Percentiles rank a stretch among this genome's conserved stretches.
phyloP scores from a whole-genome alignment of 371 early-diverging fungal genomes.

The Mucor plumbeus region DNA sequence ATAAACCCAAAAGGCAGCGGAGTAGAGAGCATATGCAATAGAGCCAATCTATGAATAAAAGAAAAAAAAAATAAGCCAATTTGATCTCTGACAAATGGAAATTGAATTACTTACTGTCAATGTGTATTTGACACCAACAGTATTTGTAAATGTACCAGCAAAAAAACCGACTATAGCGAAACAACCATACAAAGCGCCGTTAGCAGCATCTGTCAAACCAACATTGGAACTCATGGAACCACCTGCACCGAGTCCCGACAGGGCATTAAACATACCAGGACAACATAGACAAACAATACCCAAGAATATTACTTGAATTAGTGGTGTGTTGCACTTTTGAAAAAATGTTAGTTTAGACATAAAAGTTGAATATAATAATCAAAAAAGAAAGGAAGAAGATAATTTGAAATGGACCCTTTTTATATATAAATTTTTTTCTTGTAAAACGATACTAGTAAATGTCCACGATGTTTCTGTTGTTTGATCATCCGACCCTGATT shows the following conservation, averaged over 20 bases:
- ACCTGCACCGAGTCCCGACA: constrained; percentile 54
- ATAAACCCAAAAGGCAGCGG: constrained; percentile 60
- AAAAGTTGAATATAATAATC: not conserved
- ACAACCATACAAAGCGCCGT: constrained; percentile 69
- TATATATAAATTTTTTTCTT: not conserved
- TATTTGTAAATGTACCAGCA: constrained; percentile 66
- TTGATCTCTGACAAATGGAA: no score
- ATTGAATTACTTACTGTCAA: constrained; percentile 36
- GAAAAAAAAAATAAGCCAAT: not conserved
- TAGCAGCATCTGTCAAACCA: constrained; percentile 67
- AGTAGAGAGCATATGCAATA: constrained; percentile 63
- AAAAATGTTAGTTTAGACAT: constrained; percentile 8
- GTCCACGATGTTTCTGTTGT: not conserved
- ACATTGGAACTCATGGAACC: constrained; percentile 62
- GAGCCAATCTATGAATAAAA: constrained; percentile 38
- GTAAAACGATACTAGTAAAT: not conserved
- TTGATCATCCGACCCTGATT: not conserved
- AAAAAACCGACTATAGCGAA: constrained; percentile 75
- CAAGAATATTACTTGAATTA: constrained; percentile 71
- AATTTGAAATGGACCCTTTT: not conserved
- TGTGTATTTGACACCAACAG: constrained; percentile 57
- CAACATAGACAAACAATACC: constrained; percentile 80
- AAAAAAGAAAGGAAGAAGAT: not conserved
- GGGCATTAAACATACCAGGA: constrained; percentile 75
- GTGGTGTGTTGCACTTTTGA: constrained; percentile 43